Base-by-base conservation (phyloP, 306 rosid species). In the Lathyrus sativus region DNA sequence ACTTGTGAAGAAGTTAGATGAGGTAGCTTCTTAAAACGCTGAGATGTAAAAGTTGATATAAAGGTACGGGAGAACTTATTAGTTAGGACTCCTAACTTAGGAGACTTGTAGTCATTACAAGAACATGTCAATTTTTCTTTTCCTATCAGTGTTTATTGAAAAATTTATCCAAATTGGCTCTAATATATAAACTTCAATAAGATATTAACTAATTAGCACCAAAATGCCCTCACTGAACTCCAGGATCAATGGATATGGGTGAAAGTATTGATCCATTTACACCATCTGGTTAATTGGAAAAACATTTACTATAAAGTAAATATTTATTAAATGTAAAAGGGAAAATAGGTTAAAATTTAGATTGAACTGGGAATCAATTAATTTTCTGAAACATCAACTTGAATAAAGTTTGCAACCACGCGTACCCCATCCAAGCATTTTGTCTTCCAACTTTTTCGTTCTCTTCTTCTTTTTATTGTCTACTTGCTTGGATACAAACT, bases 381-480 rank as follows among this genome's bases (percentile, higher is more conserved):
- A 43, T 15, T 67, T 70, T 55, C 22, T n/a, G 39, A 75, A 77
- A 74, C 28, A 43, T 51, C 61, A 74, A 74, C 67, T 66, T 39
- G 38, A 67, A 58, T 71, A 61, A 19, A 28, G 29, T 38, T 24
- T 62, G 63, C 59, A 70, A 42, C 4, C 38, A 15, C 65, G 56
- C 88, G 48, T 86, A 90, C 99, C 95, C 99, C 99, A 95, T 68
- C 99, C 95, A 73, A 95, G 99, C 86, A 95, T 90, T 87, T 74
- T 95, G 14, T 95, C 96, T 84, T 95, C 97, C 60, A 84, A 89
- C 79, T 77, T 95, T 80, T 87, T 95, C 65, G 91, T 76, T 82
- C 87, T 93, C 85, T 79, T 90, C 66, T 90, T 93, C 89, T 88
- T 88, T 84, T 87, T 87, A 73, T 61, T 83, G 87, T 95, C 96